phyloP scores from a whole-genome alignment of 108 stramenopile genomes.

The Cylindrotheca closterium region DNA sequence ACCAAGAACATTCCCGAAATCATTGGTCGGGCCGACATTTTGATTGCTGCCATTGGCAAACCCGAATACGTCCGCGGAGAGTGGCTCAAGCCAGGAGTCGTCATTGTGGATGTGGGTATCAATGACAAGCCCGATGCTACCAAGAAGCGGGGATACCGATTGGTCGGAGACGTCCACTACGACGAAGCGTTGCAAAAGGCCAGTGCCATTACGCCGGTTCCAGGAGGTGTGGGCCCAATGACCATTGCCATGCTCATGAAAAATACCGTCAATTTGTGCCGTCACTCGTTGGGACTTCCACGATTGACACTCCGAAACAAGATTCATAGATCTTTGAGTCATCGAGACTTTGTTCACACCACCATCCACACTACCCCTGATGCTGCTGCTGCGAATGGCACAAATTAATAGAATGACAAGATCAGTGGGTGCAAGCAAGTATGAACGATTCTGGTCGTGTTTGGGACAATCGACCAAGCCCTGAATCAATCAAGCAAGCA shows the following conservation, averaged over 20 bases:
- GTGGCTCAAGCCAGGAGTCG: constrained; percentile 93
- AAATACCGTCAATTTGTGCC: constrained; percentile 74
- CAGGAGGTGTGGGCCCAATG: constrained; percentile 97
- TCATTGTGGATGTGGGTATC: constrained; percentile 96
- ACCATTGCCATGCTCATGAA: constrained; percentile 95
- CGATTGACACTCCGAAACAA: constrained; percentile 15
- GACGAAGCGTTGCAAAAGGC: constrained; percentile 70
- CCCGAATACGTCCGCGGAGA: constrained; percentile 78
- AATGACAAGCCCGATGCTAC: constrained; percentile 74
- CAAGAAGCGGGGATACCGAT: constrained; percentile 80
- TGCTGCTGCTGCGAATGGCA: no score
- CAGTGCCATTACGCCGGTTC: constrained; percentile 91
- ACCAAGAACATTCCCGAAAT: constrained; percentile 72
- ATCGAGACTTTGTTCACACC: constrained; percentile 15
- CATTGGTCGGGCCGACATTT: constrained; percentile 88
- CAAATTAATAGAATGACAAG: no score
- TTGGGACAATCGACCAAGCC: no score
- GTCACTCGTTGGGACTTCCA: constrained; percentile 22
- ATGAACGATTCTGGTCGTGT: no score
- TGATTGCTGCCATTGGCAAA: constrained; percentile 91
- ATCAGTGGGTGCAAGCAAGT: no score
- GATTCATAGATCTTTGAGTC: constrained; percentile 10
- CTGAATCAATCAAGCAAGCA: no score
- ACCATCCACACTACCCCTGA: no score
- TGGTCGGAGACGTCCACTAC: constrained; percentile 95